A percentile compares a stretch with the other conserved stretches of the same genome.
These are phyloP conservation scores for Curvularia hawaiiensis DNA, from an alignment of 2,329 filamentous ascomycete genomes.

Conservation along the genomic window DNA sequence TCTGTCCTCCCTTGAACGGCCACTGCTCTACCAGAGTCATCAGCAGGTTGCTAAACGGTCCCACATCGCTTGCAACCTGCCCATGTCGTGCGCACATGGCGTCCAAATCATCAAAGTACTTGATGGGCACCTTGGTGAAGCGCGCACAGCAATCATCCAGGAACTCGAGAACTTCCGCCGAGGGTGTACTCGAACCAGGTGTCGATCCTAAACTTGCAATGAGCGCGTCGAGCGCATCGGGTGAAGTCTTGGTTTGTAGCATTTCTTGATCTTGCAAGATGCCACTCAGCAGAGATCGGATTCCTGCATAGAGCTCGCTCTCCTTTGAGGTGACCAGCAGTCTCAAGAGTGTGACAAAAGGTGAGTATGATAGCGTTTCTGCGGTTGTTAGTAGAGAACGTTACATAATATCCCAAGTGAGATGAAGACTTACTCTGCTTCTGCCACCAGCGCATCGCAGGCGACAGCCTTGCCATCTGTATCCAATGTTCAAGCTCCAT, in stretches of 20 bases:
- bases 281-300: conserved; percentile 62
- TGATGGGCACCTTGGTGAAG: conserved; percentile 77
- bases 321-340: conserved; percentile 59
- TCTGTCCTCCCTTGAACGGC: conserved; percentile 59
- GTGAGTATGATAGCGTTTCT: conserved; percentile 67
- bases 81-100: conserved; percentile 47
- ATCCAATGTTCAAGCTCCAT: conserved; percentile 84
- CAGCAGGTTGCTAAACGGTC: conserved; percentile 65
- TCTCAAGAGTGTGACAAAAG: conserved; percentile 73
- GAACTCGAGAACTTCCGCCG: conserved; percentile 65
- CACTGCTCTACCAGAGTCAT: conserved; percentile 79
- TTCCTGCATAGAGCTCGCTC: conserved; percentile 56
- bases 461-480: conserved; percentile 77
- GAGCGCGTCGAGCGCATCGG: conserved; percentile 50
- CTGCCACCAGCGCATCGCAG: conserved; percentile 89
- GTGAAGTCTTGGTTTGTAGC: conserved; percentile 56
- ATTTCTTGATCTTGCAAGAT: conserved; percentile 70
- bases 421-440: conserved; percentile 58
- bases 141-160: conserved; percentile 83
- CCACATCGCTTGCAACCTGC: conserved; percentile 22
- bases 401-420: no score
- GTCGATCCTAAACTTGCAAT: conserved; percentile 56
- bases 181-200: conserved; percentile 31
- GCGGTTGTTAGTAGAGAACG: conserved; percentile 24
- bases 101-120: conserved; percentile 76